phyloP scores from a whole-genome alignment of 2,329 filamentous ascomycete genomes.

The Fusarium marasasianum region DNA sequence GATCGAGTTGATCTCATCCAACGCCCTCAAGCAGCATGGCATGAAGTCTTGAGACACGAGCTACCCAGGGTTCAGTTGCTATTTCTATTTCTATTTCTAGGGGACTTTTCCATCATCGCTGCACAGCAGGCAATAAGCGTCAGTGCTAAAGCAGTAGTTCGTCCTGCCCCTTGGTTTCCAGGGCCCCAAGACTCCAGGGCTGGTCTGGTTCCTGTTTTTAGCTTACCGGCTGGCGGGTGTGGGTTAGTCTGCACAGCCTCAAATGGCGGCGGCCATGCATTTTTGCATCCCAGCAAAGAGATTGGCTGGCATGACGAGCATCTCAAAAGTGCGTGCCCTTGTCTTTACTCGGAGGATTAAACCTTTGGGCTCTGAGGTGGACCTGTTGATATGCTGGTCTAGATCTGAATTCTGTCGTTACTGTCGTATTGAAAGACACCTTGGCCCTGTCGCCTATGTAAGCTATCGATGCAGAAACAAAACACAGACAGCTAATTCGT shows the following conservation, averaged over 20 bases:
- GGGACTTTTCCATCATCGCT: constrained; percentile 17
- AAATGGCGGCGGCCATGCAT: constrained; percentile 27
- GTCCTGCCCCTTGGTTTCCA: constrained; percentile 13
- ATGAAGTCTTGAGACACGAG: constrained; percentile 21
- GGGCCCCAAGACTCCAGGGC: not conserved
- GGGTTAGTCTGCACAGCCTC: constrained; percentile 32
- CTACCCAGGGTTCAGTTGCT: constrained; percentile 9
- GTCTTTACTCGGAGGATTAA: too few species aligned
- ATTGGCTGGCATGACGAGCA: constrained; percentile 9
- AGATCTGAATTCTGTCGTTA: constrained; percentile 18
- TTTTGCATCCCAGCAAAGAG: not conserved
- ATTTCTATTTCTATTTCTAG: constrained; percentile 25
- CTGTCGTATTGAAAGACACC: constrained; percentile 8
- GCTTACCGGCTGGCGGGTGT: constrained; percentile 30
- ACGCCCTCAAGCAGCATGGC: not conserved
- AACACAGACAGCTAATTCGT: constrained; percentile 10
- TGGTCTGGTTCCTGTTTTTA: constrained; percentile 35
- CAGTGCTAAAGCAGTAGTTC: constrained; percentile 24
- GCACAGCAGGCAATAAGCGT: constrained; percentile 12
- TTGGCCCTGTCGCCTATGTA: not conserved
- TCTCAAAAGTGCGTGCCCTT: not conserved
- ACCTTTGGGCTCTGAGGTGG: not conserved
- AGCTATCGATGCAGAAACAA: constrained; percentile 17
- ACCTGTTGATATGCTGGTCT: constrained; percentile 19
- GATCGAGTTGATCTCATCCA: not conserved